Conservation (phyloP, 139 green algal genomes). For the Choricystis sp. region DNA sequence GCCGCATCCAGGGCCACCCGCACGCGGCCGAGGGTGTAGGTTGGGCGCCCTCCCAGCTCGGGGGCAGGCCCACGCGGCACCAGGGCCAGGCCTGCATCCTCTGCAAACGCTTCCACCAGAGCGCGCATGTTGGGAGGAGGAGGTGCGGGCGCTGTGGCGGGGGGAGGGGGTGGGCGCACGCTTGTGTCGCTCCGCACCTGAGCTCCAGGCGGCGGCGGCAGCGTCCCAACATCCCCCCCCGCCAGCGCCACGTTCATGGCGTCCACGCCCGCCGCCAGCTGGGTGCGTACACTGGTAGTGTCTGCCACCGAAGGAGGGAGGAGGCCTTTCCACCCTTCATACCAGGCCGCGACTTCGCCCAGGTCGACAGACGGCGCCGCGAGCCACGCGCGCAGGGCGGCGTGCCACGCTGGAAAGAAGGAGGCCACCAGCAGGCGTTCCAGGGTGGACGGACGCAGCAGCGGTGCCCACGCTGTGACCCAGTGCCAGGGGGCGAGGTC, state of each 20-base stretch:
- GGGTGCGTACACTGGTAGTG: slow-evolving; percentile 46
- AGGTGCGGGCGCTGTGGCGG: background rate
- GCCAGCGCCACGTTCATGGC: slow-evolving; percentile 77
- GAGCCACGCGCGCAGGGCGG: slow-evolving; percentile 74
- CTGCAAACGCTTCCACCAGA: slow-evolving; percentile 61
- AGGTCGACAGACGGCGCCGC: slow-evolving; percentile 41
- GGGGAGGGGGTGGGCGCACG: background rate
- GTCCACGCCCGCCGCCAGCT: slow-evolving; percentile 64
- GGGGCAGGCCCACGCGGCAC: slow-evolving; percentile 64
- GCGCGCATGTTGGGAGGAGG: slow-evolving; percentile 42
- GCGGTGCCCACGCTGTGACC: slow-evolving; percentile 53
- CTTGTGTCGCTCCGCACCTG: background rate
- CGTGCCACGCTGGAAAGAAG: slow-evolving; percentile 76
- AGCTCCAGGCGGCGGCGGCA: slow-evolving; percentile 1
- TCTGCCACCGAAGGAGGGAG: slow-evolving; percentile 44
- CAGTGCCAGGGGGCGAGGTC: slow-evolving; percentile 63
- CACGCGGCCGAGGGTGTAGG: slow-evolving; percentile 83
- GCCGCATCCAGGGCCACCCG: slow-evolving; percentile 64
- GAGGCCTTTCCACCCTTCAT: slow-evolving; percentile 77
- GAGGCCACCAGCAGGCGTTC: slow-evolving; percentile 27
- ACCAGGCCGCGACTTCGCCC: slow-evolving; percentile 72
- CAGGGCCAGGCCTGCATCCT: slow-evolving; percentile 69
- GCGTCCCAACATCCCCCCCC: slow-evolving; percentile 9
- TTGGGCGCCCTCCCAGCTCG: slow-evolving; percentile 72
- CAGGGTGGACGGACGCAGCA: slow-evolving; percentile 11